Evolutionary conservation across 75 land plant species (phyloP).

Genomic region (Pinus taeda): DNA sequence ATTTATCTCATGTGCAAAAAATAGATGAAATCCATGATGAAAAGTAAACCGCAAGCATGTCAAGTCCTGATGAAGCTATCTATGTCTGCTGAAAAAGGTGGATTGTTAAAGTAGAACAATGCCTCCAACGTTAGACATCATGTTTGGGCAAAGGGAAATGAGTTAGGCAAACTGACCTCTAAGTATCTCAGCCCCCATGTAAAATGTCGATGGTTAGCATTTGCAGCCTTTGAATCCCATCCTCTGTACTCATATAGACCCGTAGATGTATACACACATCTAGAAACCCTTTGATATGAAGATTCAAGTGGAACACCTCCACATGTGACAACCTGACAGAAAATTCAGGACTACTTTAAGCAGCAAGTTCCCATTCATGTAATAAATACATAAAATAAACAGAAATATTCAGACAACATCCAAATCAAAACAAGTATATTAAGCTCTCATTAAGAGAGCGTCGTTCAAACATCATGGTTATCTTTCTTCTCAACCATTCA

Average conservation of each 20-base stretch:
- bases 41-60: background rate
- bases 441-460: background rate
- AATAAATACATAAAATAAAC: background rate
- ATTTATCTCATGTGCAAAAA: background rate
- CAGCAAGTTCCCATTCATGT: background rate
- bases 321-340: constrained; percentile 76
- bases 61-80: background rate
- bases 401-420: background rate
- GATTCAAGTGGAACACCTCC: constrained; percentile 79
- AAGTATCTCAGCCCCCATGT: constrained; percentile 72
- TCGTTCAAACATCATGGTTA: background rate
- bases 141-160: constrained; percentile 2
- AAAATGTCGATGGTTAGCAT: constrained; percentile 58
- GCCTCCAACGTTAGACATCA: background rate
- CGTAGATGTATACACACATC: constrained; percentile 78
- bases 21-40: background rate
- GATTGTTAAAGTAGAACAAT: background rate
- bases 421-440: background rate
- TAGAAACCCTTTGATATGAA: constrained; percentile 65
- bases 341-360: constrained; percentile 1
- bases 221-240: constrained; percentile 70
- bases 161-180: constrained; percentile 52
- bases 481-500: background rate
- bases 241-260: constrained; percentile 74
- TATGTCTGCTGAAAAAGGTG: background rate